Evolutionary conservation across 164 flowering plant species (phyloP), one percentile per base, ranked within the genome.

Genomic region (Litsea cubeba): DNA sequence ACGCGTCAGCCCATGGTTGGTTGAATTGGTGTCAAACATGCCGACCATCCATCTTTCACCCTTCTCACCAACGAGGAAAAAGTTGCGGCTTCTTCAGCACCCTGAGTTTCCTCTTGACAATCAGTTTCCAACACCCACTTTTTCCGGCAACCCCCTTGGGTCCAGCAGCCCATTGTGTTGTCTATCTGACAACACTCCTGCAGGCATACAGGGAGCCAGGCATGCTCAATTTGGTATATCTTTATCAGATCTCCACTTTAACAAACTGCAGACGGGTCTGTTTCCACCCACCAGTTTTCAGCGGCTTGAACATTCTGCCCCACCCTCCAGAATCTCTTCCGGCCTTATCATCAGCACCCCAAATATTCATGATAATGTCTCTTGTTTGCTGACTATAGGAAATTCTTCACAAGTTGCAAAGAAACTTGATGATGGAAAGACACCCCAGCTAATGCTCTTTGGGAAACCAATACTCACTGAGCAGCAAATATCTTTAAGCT

Each of bases 141-240:
- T 87, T 80, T 79, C 87, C 73, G 79, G 85, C 77, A 87, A 86
- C 79, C 74, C 50, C 62, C 88, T 24, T 10, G 15, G 66, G 66
- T 24, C 22, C n/a, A 58, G 62, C 62, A 40, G 46, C 18, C 18
- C 62, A 12, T 88, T 71, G 80, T 87, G 80, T 83, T 83, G 79
- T 86, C 78, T 86, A 76, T 83, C 77, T 62, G 85, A 84, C 82
- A 63, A 63, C 66, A 78, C 88, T 85, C 86, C 94, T 88, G 90
- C 92, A 86, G 94, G 98, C 91, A 92, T 94, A 87, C 97, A 92
- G 97, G 98, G 98, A 92, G 97, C 98, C 98, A 94, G 97, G 98
- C 98, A 94, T 84, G 85, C 88, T 90, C 95, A 86, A 79, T 86
- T 77, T 79, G 90, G 91, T 79, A 57, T 83, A 82, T 76, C 95